Conservation (phyloP, 1,284 basidiomycete species). For the Moesziomyces parantarcticus region DNA sequence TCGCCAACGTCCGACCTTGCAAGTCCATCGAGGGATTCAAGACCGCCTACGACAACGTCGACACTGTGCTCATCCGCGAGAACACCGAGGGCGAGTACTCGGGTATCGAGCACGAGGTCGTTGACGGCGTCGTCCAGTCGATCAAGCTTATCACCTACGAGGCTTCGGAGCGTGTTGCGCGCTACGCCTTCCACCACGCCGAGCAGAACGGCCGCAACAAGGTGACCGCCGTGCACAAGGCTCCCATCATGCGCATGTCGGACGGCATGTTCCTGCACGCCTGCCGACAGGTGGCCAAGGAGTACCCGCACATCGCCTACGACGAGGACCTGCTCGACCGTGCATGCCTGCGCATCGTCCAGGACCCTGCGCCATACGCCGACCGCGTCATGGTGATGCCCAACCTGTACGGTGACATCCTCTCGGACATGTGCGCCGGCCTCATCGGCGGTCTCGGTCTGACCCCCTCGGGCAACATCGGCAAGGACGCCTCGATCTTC, state of each 20-base stretch:
- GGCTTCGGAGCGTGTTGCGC: conserved; percentile 96
- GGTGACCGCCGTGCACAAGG: conserved; percentile 99
- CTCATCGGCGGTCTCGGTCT: conserved; percentile 97
- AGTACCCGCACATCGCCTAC: conserved; percentile 91
- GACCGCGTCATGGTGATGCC: conserved; percentile 99
- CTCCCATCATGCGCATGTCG: conserved; percentile 99
- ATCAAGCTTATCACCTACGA: conserved; percentile 99
- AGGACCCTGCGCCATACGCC: conserved; percentile 91
- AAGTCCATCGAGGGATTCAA: conserved; percentile 95
- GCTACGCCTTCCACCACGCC: conserved; percentile 98
- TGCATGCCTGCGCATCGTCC: conserved; percentile 83
- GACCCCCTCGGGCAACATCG: conserved; percentile 97
- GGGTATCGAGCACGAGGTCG: conserved; percentile 96
- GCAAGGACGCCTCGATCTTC: conserved; percentile 98
- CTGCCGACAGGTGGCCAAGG: conserved; percentile 94
- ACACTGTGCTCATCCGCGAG: conserved; percentile 98
- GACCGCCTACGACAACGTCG: conserved; percentile 97
- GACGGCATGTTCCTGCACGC: conserved; percentile 99
- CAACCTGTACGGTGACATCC: conserved; percentile 96
- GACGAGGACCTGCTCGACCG: conserved; percentile 98
- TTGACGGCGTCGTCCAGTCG: conserved; percentile 98
- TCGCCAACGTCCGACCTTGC: conserved; percentile 98
- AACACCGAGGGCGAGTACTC: conserved; percentile 99
- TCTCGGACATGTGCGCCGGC: conserved; percentile 99
- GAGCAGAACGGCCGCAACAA: conserved; percentile 85